These are phyloP conservation scores for Dicorynia guianensis DNA, from an alignment of 306 rosid genomes.

Conservation along the genomic window DNA sequence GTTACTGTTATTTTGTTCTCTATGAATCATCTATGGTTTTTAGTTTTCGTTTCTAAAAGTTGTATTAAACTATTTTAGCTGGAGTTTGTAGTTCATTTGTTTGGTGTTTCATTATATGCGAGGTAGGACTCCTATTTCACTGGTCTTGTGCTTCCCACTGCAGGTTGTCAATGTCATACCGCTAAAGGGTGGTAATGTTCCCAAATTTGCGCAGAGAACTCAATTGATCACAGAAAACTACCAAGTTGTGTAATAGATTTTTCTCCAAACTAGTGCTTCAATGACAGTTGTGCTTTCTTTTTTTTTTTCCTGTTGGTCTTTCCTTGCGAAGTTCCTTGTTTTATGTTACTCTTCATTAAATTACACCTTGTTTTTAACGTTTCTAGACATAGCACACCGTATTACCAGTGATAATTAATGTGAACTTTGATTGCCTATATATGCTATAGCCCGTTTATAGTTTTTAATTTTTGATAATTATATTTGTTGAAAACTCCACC, in stretches of 20 bases:
- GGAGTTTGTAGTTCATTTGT: background rate
- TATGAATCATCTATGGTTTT: no score
- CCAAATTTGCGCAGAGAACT: slow-evolving; percentile 84
- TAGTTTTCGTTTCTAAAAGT: no score
- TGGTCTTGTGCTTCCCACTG: slow-evolving; percentile 2
- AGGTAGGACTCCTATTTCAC: background rate
- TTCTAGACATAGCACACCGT: slow-evolving; percentile 13
- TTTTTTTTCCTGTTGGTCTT: slow-evolving; percentile 33
- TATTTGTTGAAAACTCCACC: slow-evolving; percentile 6
- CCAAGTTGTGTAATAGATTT: slow-evolving; percentile 69
- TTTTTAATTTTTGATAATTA: slow-evolving; percentile 21
- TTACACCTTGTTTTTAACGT: slow-evolving; percentile 26
- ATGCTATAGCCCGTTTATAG: slow-evolving; percentile 6
- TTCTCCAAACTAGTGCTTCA: slow-evolving; percentile 28
- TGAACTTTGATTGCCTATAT: slow-evolving; percentile 9
- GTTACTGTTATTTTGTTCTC: background rate
- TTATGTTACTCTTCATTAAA: slow-evolving; percentile 28
- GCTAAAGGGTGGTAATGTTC: slow-evolving; percentile 76
- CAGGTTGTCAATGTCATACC: slow-evolving; percentile 78
- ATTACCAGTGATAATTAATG: slow-evolving; percentile 24
- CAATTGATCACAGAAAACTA: slow-evolving; percentile 87
- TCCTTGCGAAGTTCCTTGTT: slow-evolving; percentile 10
- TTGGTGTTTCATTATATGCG: slow-evolving; percentile 2
- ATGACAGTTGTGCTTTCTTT: slow-evolving; percentile 34
- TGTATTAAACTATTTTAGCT: background rate